Evolutionary conservation across 2,329 filamentous ascomycete genomes (phyloP), one percentile per base, ranked within the genome.

Genomic region (Xylaria sp.): DNA sequence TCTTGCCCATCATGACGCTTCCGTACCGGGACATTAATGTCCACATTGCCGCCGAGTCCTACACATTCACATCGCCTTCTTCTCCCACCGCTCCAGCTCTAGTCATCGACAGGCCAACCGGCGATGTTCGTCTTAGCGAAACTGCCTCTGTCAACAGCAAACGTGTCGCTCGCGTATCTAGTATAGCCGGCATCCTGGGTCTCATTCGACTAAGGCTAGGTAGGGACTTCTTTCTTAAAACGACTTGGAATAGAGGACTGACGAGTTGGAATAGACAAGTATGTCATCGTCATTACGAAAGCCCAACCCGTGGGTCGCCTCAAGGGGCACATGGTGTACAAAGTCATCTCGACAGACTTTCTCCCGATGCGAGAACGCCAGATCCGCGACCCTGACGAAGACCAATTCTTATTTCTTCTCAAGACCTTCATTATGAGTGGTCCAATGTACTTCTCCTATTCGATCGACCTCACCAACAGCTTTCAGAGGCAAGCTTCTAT

Each of bases 361-460:
- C 87, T 99, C 42, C 94, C 96, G 54, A 89, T 99, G 79, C 93
- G 94, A 81, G 96, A 98, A 82, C 92, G 93, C 73, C 91, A 93
- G 73, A 89, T 98, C 70, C 93, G 92, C 81, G 96, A 99, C 78
- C 89, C 91, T 53, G 96, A 99, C 79, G 96, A 99, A 85, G 95
- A 98, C 81, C 92, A 89, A 74, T 98, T 97, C 80, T 87, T 98
- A 63, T 82, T 85, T 59, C 86, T 98, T 63, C 88, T 99, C 74
- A 94, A 94, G 80, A 89, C 87, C 57, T 90, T 96, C 71, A 87
- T 99, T 74, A 92, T 92, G 79, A 90, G 88, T 13, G 93, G 92
- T 0, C 93, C 95, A 9, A 94, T 98, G 91, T 98, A 97, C 86
- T 99, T 97, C 78, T 98, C 96, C 66, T 99, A 99, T 84, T 95